A percentile compares a stretch with the other conserved stretches of the same genome.
phyloP scores from a whole-genome alignment of 2,329 filamentous ascomycete species.

The Colletotrichum somersetense region DNA sequence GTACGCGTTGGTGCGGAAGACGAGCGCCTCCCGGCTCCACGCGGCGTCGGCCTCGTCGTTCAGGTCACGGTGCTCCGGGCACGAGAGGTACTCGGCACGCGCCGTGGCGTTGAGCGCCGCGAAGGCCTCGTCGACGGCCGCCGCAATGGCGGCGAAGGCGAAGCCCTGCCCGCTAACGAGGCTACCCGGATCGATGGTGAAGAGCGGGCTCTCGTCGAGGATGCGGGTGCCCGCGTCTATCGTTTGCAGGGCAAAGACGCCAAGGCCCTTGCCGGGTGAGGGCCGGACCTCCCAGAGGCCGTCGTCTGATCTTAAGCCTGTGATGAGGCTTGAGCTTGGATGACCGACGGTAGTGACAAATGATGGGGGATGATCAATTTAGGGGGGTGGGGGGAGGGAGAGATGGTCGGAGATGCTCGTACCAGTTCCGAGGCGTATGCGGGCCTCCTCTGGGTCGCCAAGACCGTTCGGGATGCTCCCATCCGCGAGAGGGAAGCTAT shows the following conservation, averaged over 20 bases:
- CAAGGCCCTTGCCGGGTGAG: constrained; percentile 55
- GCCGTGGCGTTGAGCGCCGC: constrained; percentile 44
- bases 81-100: constrained; percentile 47
- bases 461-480: constrained; percentile 23
- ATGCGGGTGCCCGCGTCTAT: constrained; percentile 55
- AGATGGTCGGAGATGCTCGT: background rate
- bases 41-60: constrained; percentile 44
- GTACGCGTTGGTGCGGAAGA: constrained; percentile 58
- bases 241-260: constrained; percentile 52
- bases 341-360: background rate
- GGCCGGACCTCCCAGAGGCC: constrained; percentile 47
- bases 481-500: constrained; percentile 6
- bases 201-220: constrained; percentile 54
- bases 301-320: constrained; percentile 35
- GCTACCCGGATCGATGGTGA: constrained; percentile 47
- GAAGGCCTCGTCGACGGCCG: constrained; percentile 46
- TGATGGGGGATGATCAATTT: background rate
- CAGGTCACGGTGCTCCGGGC: constrained; percentile 45
- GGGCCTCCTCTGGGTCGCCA: constrained; percentile 24
- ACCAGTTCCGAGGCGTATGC: constrained; percentile 35
- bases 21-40: constrained; percentile 45
- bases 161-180: constrained; percentile 50
- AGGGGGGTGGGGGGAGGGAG: background rate
- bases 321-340: constrained; percentile 1
- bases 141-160: constrained; percentile 50